These are phyloP conservation scores for Wickerhamiella azyma DNA, from an alignment of 805 yeast species.

Conservation along the genomic window DNA sequence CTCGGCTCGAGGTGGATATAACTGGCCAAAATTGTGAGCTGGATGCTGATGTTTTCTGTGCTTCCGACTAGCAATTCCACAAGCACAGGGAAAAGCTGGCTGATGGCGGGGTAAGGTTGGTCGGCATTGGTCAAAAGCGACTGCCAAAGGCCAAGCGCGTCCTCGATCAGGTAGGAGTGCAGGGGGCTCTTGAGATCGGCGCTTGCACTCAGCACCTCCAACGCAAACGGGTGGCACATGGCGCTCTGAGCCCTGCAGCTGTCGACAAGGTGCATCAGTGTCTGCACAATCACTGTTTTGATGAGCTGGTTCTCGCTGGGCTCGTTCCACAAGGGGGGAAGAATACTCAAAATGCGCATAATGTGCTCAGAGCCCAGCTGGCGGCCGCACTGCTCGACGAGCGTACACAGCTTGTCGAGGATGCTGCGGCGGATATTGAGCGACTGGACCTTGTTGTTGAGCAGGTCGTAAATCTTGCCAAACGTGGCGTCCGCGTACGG, in stretches of 20 bases:
- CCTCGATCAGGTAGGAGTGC: slow-evolving; percentile 54
- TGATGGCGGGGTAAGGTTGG: slow-evolving; percentile 15
- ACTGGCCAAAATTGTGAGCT: slow-evolving; percentile 25
- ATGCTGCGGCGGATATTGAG: slow-evolving; percentile 70
- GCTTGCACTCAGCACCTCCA: slow-evolving; percentile 10
- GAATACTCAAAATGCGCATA: slow-evolving; percentile 26
- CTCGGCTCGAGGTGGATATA: slow-evolving; percentile 24
- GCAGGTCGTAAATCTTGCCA: slow-evolving; percentile 34
- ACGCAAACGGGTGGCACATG: slow-evolving; percentile 17
- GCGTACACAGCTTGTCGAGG: slow-evolving; percentile 49
- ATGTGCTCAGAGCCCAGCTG: slow-evolving; percentile 15
- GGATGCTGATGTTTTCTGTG: slow-evolving; percentile 31
- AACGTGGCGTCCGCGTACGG: slow-evolving; percentile 49
- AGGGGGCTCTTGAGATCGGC: slow-evolving; percentile 50
- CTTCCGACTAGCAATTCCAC: slow-evolving; percentile 48
- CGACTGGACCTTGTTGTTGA: slow-evolving; percentile 35
- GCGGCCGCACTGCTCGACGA: slow-evolving; percentile 29
- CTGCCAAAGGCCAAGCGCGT: slow-evolving; percentile 74
- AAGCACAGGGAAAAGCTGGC: slow-evolving; percentile 34
- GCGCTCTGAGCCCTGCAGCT: slow-evolving; percentile 18
- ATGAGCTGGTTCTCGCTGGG: slow-evolving; percentile 30
- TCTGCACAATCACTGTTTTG: slow-evolving; percentile 27
- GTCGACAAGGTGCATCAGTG: slow-evolving; percentile 22
- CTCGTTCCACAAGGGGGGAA: slow-evolving; percentile 69
- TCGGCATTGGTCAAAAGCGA: slow-evolving; percentile 53